Conservation (phyloP, 352 stramenopile genomes). For the Phytophthora fragariae region DNA sequence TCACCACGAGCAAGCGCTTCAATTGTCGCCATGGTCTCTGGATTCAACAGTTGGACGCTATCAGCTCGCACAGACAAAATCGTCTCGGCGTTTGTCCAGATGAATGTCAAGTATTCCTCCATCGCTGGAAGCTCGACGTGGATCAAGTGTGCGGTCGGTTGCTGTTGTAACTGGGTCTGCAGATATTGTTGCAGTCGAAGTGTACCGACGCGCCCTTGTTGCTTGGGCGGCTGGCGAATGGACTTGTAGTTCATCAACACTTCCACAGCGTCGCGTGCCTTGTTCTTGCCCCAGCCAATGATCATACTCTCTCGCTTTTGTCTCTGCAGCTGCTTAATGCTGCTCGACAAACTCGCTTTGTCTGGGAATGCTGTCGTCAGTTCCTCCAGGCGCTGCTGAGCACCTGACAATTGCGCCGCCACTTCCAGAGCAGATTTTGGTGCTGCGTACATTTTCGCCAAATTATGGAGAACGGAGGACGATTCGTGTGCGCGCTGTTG, state of each 20-base stretch:
- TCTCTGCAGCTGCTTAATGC: constrained; percentile 53
- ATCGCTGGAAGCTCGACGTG: constrained; percentile 61
- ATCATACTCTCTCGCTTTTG: constrained; percentile 53
- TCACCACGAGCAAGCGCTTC: constrained; percentile 24
- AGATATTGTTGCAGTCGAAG: constrained; percentile 26
- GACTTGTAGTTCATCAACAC: constrained; percentile 6
- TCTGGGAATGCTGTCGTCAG: constrained; percentile 38
- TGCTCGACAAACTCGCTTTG: constrained; percentile 43
- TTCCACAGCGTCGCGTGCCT: constrained; percentile 6
- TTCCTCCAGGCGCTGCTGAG: constrained; percentile 35
- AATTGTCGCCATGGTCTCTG: constrained; percentile 31
- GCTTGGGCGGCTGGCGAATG: constrained; percentile 7
- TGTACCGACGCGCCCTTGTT: constrained; percentile 14
- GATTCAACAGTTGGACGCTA: constrained; percentile 18
- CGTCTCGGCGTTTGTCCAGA: constrained; percentile 50
- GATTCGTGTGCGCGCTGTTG: constrained; percentile 12
- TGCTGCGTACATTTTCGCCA: constrained; percentile 28
- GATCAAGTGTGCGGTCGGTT: constrained; percentile 45
- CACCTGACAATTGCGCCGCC: constrained; percentile 8
- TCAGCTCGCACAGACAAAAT: constrained; percentile 43
- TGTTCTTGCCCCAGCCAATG: constrained; percentile 40
- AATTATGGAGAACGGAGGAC: constrained; percentile 10
- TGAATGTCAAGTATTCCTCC: constrained; percentile 49
- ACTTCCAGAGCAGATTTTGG: not conserved
- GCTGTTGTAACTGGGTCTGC: constrained; percentile 34